Evolutionary conservation across 2,329 filamentous ascomycete genomes (phyloP), one percentile per base, ranked within the genome.

Genomic region (Fusarium sp.): DNA sequence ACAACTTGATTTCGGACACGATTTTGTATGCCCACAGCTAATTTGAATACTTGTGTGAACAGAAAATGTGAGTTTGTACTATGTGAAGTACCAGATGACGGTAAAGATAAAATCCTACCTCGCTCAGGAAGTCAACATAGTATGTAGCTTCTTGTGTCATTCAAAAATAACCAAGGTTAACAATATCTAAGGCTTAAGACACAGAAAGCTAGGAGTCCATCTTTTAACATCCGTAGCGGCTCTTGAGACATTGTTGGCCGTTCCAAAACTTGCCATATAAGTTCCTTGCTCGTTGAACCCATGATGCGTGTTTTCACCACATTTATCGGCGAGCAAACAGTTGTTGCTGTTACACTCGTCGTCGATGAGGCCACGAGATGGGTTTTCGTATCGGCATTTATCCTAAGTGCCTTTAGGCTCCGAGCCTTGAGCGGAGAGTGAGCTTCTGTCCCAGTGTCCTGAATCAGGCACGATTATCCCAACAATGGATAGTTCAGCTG

Each of bases 171-270:
- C 17, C 18, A 61, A 22, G 6, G 52, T 57, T 4, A 48, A 10
- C n/a, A 59, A 18, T 11, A 49, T 54, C 15, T 53, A 48, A 55
- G 48, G 54, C 4, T 43, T 43, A 24, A 63, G 49, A 34, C 55
- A 55, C 3, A 63, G 15, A 33, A 63, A 63, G 26, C 55, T 54
- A 9, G 58, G 46, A n/a, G 33, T 14, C 60, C 24, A 59, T 4
- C 55, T 43, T 17, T 49, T 42, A 7, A 34, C 5, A 46, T 11
- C 54, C 48, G 59, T 3, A 22, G 9, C 15, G 24, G 22, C 5
- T 49, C 43, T 18, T 59, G 49, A 38, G 34, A 17, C 20, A 33
- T 6, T 3, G 24, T 20, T 5, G 43, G 36, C 6, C 6, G n/a
- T n/a, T 44, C 26, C 6, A 42, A 13, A 18, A 36, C n/a, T 5